phyloP scores from a whole-genome alignment of 176 grass and related monocot species.

The Stipa capillata region DNA sequence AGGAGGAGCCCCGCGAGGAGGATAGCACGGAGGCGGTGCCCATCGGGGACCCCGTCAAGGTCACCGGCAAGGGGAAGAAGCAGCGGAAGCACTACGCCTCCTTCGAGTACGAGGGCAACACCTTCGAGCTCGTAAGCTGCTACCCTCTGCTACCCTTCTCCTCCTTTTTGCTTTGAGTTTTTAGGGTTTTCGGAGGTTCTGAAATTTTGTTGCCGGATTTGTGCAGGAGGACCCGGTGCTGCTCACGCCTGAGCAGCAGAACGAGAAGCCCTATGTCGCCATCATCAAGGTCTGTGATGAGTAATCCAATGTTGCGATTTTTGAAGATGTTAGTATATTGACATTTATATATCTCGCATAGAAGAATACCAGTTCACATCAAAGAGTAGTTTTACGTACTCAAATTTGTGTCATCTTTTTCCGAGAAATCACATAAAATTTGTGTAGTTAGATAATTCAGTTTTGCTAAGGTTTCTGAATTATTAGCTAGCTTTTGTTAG shows the following conservation, averaged over 20 bases:
- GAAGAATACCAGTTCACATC: neutral
- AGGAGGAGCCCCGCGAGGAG: conserved; percentile 46
- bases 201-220: neutral
- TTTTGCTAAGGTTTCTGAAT: neutral
- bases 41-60: conserved; percentile 51
- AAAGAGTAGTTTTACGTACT: neutral
- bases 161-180: neutral
- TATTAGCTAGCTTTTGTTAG: neutral
- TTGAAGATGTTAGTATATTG: neutral
- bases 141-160: neutral
- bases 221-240: conserved; percentile 90
- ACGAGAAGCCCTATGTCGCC: conserved; percentile 87
- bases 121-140: conserved; percentile 61
- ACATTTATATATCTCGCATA: neutral
- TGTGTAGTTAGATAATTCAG: neutral
- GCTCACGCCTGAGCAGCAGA: conserved; percentile 62
- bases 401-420: neutral
- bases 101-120: conserved; percentile 89
- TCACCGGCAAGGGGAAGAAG: conserved; percentile 70
- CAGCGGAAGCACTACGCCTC: conserved; percentile 64
- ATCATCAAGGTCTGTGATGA: conserved; percentile 70
- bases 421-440: neutral
- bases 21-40: conserved; percentile 49
- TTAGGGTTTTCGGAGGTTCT: neutral
- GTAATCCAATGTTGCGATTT: neutral